A percentile compares a stretch with the other conserved stretches of the same genome.
Evolutionary conservation across 2,329 filamentous ascomycete species (phyloP).

Genomic region (Cercospora brassicicola): DNA sequence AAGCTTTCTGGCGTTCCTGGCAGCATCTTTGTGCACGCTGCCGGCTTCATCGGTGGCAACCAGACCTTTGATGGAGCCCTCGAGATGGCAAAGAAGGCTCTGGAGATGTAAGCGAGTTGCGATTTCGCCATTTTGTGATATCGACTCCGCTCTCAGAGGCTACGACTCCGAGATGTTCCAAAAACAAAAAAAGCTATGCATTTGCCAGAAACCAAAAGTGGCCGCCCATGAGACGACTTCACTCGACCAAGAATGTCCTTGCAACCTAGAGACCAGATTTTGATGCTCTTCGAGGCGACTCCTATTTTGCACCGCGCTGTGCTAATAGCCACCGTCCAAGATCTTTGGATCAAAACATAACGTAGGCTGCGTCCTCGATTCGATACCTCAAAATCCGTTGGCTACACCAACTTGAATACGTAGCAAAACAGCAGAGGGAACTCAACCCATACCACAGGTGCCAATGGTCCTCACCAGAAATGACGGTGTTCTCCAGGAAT

Average conservation of each 20-base stretch:
- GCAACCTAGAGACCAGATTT: background rate
- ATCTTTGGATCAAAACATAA: background rate
- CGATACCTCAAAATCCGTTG: background rate
- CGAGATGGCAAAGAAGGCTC: conserved; percentile 78
- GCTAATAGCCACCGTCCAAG: background rate
- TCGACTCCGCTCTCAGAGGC: background rate
- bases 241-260: background rate
- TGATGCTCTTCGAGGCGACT: background rate
- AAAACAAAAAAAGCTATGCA: background rate
- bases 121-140: background rate
- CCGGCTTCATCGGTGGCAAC: conserved; percentile 95
- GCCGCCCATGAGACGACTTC: background rate
- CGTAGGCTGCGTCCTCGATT: background rate
- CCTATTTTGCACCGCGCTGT: background rate
- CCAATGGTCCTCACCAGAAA: no score
- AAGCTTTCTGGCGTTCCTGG: conserved; percentile 67
- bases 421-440: background rate
- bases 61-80: conserved; percentile 84
- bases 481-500: no score
- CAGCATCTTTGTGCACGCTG: conserved; percentile 88
- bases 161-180: background rate
- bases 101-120: conserved; percentile 45
- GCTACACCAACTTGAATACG: background rate
- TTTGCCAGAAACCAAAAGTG: background rate
- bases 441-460: background rate